Evolutionary conservation across 371 early-diverging fungal species (phyloP).

Genomic region (Syncephalastrum sp.): DNA sequence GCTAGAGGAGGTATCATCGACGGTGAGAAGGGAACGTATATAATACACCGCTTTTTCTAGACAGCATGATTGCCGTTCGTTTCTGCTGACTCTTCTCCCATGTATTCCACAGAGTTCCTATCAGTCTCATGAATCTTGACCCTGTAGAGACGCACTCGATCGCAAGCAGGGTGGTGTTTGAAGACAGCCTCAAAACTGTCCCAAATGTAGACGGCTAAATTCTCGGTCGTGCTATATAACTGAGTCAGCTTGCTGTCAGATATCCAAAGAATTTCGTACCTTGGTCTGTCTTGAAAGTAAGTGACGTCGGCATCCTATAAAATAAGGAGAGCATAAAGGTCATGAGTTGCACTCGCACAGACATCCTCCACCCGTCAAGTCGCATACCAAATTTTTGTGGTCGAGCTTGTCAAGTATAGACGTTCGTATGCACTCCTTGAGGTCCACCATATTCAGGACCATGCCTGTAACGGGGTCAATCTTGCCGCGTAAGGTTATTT

Average conservation of each 20-base stretch:
- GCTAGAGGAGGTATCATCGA: too few relatives aligned
- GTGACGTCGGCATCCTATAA: constrained; percentile 76
- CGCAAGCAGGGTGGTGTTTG: constrained; percentile 28
- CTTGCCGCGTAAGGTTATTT: constrained; percentile 74
- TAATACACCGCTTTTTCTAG: too few relatives aligned
- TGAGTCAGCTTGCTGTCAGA: not conserved
- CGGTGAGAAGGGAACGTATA: not conserved
- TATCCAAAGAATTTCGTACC: constrained; percentile 7
- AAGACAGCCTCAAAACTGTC: constrained; percentile 51
- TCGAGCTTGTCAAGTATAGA: constrained; percentile 80
- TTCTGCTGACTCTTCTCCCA: constrained; percentile 57
- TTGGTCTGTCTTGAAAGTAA: constrained; percentile 63
- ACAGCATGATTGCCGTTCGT: constrained; percentile 1
- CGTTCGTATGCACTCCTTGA: constrained; percentile 74
- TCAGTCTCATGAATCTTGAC: constrained; percentile 76
- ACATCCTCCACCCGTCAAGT: not conserved
- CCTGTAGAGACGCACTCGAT: constrained; percentile 50
- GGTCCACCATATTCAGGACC: constrained; percentile 81
- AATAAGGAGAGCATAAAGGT: constrained; percentile 3
- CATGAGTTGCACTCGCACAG: not conserved
- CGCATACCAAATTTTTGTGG: constrained; percentile 75
- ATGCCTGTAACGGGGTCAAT: constrained; percentile 80
- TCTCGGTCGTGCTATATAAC: constrained; percentile 79
- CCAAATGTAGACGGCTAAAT: constrained; percentile 87
- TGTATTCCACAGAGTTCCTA: constrained; percentile 69